phyloP scores from a whole-genome alignment of 441 rosid species.

The Biscutella auriculata region DNA sequence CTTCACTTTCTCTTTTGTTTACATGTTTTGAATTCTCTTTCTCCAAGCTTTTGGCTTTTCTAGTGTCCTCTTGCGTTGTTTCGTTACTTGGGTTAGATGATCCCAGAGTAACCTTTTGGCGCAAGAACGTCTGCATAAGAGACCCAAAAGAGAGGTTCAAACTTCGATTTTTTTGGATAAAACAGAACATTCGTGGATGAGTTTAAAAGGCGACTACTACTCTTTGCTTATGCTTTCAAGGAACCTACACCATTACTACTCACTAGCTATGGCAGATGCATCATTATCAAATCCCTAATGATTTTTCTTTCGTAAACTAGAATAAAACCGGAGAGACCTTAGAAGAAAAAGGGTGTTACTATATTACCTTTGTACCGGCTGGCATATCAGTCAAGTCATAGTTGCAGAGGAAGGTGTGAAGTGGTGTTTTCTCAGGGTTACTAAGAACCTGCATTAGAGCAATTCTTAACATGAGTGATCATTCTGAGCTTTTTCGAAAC shows the following conservation, averaged over 20 bases:
- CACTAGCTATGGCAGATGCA: too few relatives aligned
- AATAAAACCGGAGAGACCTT: too few relatives aligned
- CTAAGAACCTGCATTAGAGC: conserved; percentile 64
- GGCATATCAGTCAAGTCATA: conserved; percentile 97
- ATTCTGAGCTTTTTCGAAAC: not conserved
- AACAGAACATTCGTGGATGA: not conserved
- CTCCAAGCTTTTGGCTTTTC: conserved; percentile 12
- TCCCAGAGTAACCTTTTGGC: conserved; percentile 78
- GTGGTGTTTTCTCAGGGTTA: conserved; percentile 95
- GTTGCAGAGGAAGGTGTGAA: conserved; percentile 88
- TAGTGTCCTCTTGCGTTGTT: conserved; percentile 28
- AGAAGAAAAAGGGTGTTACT: too few relatives aligned
- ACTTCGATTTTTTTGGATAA: not conserved
- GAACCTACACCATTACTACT: too few relatives aligned
- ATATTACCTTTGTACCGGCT: conserved; percentile 83
- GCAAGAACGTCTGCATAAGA: conserved; percentile 66
- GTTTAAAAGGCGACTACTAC: not conserved
- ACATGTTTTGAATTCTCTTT: conserved; percentile 10
- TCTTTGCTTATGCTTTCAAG: too few relatives aligned
- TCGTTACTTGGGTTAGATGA: conserved; percentile 37
- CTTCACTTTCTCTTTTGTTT: conserved; percentile 17
- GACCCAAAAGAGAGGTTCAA: conserved; percentile 14
- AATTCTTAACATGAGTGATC: conserved; percentile 14
- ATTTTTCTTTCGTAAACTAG: too few relatives aligned
- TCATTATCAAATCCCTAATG: too few relatives aligned